A percentile compares a stretch with the other conserved stretches of the same genome.
phyloP scores from a whole-genome alignment of 1,284 basidiomycete genomes.

The Cystobasidiaceae sp. region DNA sequence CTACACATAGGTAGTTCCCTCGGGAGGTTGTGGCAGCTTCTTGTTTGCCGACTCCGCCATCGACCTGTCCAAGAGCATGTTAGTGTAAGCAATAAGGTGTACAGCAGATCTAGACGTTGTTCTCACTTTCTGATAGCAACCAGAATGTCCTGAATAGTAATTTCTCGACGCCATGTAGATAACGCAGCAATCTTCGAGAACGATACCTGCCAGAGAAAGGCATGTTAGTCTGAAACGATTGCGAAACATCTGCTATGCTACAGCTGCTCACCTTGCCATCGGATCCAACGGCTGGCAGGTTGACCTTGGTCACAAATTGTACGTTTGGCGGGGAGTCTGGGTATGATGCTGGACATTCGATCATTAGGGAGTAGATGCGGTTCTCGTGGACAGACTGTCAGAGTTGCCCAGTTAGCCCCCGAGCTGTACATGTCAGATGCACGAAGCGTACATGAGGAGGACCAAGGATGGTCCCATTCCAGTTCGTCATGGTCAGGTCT shows the following conservation, averaged over 20 bases:
- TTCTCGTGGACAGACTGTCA: conserved; percentile 90
- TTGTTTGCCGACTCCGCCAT: conserved; percentile 88
- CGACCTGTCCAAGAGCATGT: conserved; percentile 57
- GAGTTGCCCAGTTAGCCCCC: background rate
- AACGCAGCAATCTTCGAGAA: conserved; percentile 63
- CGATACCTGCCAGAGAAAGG: conserved; percentile 56
- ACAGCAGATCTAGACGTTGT: background rate
- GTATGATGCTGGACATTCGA: conserved; percentile 75
- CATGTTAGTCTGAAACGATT: background rate
- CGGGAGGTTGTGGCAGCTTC: conserved; percentile 89
- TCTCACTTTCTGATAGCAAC: conserved; percentile 77
- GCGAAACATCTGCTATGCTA: background rate
- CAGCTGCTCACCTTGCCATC: conserved; percentile 56
- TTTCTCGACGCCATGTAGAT: conserved; percentile 64
- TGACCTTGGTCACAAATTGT: conserved; percentile 82
- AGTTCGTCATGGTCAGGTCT: conserved; percentile 88
- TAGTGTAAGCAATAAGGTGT: conserved; percentile 1
- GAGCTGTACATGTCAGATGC: background rate
- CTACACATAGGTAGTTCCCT: conserved; percentile 53
- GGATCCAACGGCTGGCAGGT: conserved; percentile 83
- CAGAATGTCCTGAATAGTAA: conserved; percentile 79
- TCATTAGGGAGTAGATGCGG: conserved; percentile 92
- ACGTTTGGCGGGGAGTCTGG: conserved; percentile 75
- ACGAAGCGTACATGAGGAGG: conserved; percentile 74
- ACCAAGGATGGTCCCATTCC: conserved; percentile 98